Evolutionary conservation across 1,139 yeast genomes (phyloP), one percentile per base, ranked within the genome.

Genomic region (Yamadazyma songkhlaensis): DNA sequence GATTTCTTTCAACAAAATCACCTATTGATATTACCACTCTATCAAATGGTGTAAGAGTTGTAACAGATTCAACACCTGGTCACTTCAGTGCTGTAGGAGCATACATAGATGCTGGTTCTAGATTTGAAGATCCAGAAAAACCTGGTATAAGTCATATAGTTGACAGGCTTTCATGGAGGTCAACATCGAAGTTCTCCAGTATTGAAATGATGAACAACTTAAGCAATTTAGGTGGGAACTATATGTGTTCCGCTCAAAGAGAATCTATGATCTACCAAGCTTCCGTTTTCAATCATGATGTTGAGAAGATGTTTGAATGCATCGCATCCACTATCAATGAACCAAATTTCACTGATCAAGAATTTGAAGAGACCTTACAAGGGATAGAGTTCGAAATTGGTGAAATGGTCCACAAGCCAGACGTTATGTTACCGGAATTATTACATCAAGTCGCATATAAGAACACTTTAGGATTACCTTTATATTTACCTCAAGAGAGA

Each of bases 191-290:
- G 39, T 70, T 76, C 42, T 54, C 78, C 2, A 90, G 89, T 3
- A 62, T 73, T 26, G 76, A 84, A 41, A 86, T 92, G 88, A 73
- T 86, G 50, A 84, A 84, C 48, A 74, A 77, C 26, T 68, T 92
- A 47, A 89, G 88, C 39, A 71, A 79, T 36, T 63, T 92, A 39
- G 98, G 98, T 31, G 98, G 98, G 9, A 92, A 90, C 59, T 89
- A 85, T 60, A 90, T 88, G 80, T 86, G 96, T 55, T 84, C 96
- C 1, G 87, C 96, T 1, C 87, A 95, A 22, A 74, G 98, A 54
- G 98, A 92, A 57, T 78, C 94, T 4, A 75, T 92, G 68, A 79
- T 92, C 66, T 92, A 92, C 59, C 97, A 92, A 60, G 95, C 97
- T 2, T 83, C 96, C 2, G 96, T 89, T 1, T 92, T 92, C 69